phyloP scores from a whole-genome alignment of 1,284 basidiomycete species.

The Sporisorium graminicola region DNA sequence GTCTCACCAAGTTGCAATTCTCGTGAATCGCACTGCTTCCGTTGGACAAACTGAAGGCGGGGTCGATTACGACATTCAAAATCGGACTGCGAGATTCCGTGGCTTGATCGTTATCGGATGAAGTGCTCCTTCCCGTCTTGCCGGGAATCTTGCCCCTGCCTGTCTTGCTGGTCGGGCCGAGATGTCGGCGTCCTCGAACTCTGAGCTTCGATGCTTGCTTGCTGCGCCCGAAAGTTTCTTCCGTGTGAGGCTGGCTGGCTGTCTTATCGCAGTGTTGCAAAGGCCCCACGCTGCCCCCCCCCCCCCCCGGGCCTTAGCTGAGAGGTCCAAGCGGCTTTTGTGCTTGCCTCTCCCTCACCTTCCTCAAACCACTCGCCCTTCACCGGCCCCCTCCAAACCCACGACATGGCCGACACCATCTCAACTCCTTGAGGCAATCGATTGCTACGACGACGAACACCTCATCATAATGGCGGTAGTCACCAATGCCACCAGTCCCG shows the following conservation, averaged over 20 bases:
- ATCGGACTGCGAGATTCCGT: neutral
- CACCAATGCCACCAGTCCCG: conserved; percentile 16
- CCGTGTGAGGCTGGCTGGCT: neutral
- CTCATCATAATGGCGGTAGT: conserved; percentile 30
- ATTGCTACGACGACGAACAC: conserved; percentile 1
- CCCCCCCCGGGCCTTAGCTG: neutral
- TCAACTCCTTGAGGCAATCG: conserved; percentile 8
- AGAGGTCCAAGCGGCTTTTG: neutral
- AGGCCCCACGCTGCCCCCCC: neutral
- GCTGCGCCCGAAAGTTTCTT: neutral
- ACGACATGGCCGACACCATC: conserved; percentile 14
- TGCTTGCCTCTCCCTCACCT: neutral
- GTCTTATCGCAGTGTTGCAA: conserved; percentile 5
- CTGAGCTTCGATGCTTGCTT: neutral
- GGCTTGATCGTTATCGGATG: neutral
- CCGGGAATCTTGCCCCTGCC: neutral
- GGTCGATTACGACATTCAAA: neutral
- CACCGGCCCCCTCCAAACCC: neutral
- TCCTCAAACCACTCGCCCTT: no score
- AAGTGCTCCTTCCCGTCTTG: neutral
- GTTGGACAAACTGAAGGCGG: no score
- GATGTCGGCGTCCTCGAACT: neutral
- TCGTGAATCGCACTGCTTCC: neutral
- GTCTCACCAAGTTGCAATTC: neutral
- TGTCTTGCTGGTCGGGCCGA: conserved; percentile 7